Conservation (phyloP, 2,329 filamentous ascomycete genomes). For the Ampelomyces quisqualis region DNA sequence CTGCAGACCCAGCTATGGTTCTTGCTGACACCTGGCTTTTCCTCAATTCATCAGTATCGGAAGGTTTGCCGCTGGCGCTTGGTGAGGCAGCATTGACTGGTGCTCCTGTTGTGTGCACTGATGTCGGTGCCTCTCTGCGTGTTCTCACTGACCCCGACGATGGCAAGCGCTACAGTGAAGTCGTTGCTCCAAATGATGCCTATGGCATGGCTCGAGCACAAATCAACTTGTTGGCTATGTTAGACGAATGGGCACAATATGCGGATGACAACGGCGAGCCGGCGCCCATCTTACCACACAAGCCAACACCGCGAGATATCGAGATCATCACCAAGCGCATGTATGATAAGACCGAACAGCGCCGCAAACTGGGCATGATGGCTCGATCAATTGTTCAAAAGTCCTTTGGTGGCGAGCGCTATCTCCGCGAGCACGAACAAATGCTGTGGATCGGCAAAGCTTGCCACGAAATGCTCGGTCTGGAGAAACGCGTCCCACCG, state of each 20-base stretch:
- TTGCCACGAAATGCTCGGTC: conserved; percentile 37
- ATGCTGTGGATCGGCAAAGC: conserved; percentile 45
- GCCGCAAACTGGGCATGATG: conserved; percentile 60
- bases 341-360: conserved; percentile 60
- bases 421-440: conserved; percentile 63
- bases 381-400: conserved; percentile 60
- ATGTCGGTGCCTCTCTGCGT: conserved; percentile 57
- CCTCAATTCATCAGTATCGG: conserved; percentile 59
- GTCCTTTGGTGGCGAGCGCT: conserved; percentile 60
- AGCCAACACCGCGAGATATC: conserved; percentile 54
- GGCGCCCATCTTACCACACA: conserved; percentile 49
- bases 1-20: conserved; percentile 55
- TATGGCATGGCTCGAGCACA: conserved; percentile 62
- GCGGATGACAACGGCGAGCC: conserved; percentile 52
- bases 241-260: conserved; percentile 62
- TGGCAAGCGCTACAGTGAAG: conserved; percentile 57
- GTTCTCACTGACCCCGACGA: conserved; percentile 57
- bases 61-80: conserved; percentile 58
- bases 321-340: conserved; percentile 57
- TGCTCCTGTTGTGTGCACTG: conserved; percentile 58
- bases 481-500: conserved; percentile 28
- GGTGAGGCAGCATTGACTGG: conserved; percentile 60
- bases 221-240: conserved; percentile 61
- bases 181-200: conserved; percentile 65
- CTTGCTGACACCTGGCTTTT: conserved; percentile 47